Evolutionary conservation across 2,329 filamentous ascomycete species (phyloP), one percentile per base, ranked within the genome.

Genomic region (Aureobasidium sp.): DNA sequence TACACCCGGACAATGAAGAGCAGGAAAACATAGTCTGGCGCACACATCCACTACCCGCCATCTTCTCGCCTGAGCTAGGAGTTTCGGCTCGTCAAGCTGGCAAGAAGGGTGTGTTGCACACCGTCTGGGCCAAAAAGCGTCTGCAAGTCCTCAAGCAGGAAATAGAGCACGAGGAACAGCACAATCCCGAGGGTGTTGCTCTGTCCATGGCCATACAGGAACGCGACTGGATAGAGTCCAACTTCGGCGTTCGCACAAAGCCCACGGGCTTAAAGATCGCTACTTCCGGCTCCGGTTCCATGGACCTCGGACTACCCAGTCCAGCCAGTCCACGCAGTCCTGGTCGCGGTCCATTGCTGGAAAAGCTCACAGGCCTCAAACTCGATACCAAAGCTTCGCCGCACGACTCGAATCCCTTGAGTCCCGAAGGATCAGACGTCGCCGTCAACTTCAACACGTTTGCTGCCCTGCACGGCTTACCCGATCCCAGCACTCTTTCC

Each of bases 121-220:
- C 90, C 1, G 84, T 93, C 61, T 96, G 92, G 90, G 92, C 89
- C 19, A 91, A 91, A 77, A 87, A 89, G 72, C 80, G 91, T 43
- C 76, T 96, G 23, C 83, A 84, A 33, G 85, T 88, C 64, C 77
- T 96, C 50, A 84, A 90, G 55, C 79, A 79, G 61, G 91, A 96
- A 76, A 93, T 95, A 66, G 83, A 82, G 10, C 77, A 78, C 8
- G 91, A 95, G 75, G 81, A 87, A 69, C 81, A 81, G 66, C 77
- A 79, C 64, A 95, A 95, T 69, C 81, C 82, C 13, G 91, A 96
- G 74, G 88, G 91, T 21, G 83, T 96, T 19, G 91, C 88, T 1
- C 75, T 95, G 60, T 84, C 90, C 69, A 95, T 95, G 87, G 90
- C 87, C 0, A 72, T 89, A 50, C 84, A 90, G 61, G 91, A 96